A percentile compares a stretch with the other conserved stretches of the same genome.
phyloP scores from a whole-genome alignment of 805 yeast species.

The Lachancea quebecensis region DNA sequence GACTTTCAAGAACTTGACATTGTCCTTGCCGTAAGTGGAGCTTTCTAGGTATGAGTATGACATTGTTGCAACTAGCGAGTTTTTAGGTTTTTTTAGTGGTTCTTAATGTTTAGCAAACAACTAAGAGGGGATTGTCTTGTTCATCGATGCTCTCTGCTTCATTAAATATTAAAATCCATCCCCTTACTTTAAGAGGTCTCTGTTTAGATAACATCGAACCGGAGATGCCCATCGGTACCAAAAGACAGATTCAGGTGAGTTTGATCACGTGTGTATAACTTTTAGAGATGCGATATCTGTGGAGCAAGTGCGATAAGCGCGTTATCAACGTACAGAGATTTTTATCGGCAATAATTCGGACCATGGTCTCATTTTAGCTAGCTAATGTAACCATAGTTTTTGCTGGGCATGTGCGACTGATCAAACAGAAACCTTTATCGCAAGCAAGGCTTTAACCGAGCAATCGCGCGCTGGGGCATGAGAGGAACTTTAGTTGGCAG shows the following conservation, averaged over 20 bases:
- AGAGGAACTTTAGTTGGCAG: no score
- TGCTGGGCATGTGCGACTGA: not conserved
- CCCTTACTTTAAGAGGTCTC: not conserved
- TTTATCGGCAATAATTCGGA: not conserved
- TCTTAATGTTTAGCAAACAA: not conserved
- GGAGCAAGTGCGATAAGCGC: not conserved
- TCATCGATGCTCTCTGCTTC: not conserved
- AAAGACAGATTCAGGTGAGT: no score
- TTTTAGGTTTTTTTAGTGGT: not conserved
- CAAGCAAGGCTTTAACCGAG: not conserved
- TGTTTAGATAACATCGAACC: not conserved
- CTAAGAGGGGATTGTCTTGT: not conserved
- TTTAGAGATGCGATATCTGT: no score
- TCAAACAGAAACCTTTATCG: not conserved
- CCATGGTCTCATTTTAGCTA: not conserved
- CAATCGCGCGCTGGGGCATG: no score
- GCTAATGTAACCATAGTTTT: not conserved
- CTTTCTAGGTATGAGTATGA: constrained; percentile 29
- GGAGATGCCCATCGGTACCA: constrained; percentile 3
- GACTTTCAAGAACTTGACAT: constrained; percentile 87
- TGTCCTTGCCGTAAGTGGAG: constrained; percentile 85
- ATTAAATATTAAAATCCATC: not conserved
- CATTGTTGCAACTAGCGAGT: constrained; percentile 7
- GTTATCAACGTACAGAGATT: not conserved
- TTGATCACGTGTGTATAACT: no score